Evolutionary conservation across 78 protist species (phyloP).

Genomic region (Speleostelium caveatum): DNA sequence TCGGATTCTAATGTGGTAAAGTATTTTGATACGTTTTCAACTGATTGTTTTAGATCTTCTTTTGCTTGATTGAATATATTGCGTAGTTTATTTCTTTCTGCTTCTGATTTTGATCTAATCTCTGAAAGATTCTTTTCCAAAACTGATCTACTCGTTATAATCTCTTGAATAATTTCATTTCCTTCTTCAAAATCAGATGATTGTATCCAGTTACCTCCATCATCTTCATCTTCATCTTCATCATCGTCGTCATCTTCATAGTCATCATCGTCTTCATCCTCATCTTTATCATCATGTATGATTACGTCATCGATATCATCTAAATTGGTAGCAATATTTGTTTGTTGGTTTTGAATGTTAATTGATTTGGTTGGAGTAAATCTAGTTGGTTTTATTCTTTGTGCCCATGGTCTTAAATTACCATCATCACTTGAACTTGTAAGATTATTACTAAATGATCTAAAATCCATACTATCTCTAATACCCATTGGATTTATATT

Average conservation of each 20-base stretch:
- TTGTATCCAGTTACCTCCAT: neutral
- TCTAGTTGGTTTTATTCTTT: neutral
- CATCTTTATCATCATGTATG: neutral
- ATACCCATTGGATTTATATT: neutral
- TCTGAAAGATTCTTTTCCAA: slow-evolving; percentile 28
- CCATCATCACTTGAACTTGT: neutral
- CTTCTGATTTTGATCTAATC: slow-evolving; percentile 14
- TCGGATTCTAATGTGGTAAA: neutral
- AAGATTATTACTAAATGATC: neutral
- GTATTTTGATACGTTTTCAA: slow-evolving; percentile 30
- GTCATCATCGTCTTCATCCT: neutral
- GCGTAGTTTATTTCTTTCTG: slow-evolving; percentile 17
- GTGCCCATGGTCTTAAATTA: neutral
- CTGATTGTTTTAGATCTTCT: slow-evolving; percentile 21
- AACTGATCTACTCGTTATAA: slow-evolving; percentile 14
- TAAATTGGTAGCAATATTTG: neutral
- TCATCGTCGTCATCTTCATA: neutral
- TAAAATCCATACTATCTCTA: neutral
- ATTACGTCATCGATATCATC: neutral
- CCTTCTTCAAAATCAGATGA: neutral
- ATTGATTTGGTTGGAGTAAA: neutral
- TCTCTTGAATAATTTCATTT: slow-evolving; percentile 30
- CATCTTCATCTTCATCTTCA: neutral
- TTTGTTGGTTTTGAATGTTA: too few species aligned
- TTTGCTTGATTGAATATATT: slow-evolving; percentile 50